phyloP scores from a whole-genome alignment of 257 asterid genomes.

The Ilex asprella region DNA sequence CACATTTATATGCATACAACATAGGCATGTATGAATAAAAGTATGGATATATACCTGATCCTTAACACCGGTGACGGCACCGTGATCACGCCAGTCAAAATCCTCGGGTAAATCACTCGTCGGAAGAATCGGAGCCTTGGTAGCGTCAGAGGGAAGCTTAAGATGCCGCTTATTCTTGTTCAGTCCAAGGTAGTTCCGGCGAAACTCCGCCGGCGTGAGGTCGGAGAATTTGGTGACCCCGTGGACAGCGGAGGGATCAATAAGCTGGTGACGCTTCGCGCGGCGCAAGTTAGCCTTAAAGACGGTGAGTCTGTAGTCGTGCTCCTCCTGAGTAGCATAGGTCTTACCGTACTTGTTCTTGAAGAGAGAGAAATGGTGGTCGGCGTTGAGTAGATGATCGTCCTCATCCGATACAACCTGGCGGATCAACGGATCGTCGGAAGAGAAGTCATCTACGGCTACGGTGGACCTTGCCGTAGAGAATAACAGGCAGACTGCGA shows the following conservation, averaged over 20 bases:
- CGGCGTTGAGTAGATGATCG: conserved; percentile 56
- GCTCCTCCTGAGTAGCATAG: conserved; percentile 70
- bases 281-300: conserved; percentile 77
- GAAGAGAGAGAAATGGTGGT: conserved; percentile 64
- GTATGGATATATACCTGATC: conserved; percentile 49
- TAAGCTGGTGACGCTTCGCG: conserved; percentile 67
- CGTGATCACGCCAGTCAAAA: conserved; percentile 86
- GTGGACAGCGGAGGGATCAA: conserved; percentile 77
- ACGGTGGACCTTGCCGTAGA: conserved; percentile 19
- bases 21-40: no score
- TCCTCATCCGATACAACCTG: conserved; percentile 67
- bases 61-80: conserved; percentile 76
- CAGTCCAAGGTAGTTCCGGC: conserved; percentile 50
- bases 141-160: conserved; percentile 51
- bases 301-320: conserved; percentile 61
- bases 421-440: conserved; percentile 59
- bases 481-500: conserved; percentile 4
- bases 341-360: conserved; percentile 47
- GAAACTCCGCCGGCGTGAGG: conserved; percentile 69
- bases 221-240: conserved; percentile 89
- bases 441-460: conserved; percentile 8
- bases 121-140: conserved; percentile 68
- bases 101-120: conserved; percentile 61
- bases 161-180: conserved; percentile 24
- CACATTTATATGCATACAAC: not conserved